Conservation (phyloP, 2,329 filamentous ascomycete species). For the Colletotrichum ledebouriae region DNA sequence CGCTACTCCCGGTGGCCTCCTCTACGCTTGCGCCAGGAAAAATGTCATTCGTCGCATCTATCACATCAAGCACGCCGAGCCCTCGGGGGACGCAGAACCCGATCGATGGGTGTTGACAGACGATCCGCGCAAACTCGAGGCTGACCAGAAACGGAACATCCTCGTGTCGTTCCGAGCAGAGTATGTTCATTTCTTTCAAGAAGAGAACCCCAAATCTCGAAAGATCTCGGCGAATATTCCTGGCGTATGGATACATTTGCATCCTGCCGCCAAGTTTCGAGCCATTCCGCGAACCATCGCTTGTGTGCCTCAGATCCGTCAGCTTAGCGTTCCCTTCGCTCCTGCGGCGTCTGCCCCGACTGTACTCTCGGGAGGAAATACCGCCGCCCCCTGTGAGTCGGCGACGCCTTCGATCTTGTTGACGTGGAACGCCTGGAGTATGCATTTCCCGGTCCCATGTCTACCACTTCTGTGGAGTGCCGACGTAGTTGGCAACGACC, state of each 20-base stretch:
- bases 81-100: background rate
- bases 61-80: constrained; percentile 15
- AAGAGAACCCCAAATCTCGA: background rate
- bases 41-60: background rate
- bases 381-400: background rate
- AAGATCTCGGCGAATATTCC: constrained; percentile 3
- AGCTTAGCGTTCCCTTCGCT: background rate
- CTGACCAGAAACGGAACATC: constrained; percentile 18
- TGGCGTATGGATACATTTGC: constrained; percentile 4
- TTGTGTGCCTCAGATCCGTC: constrained; percentile 1
- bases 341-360: background rate
- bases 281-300: background rate
- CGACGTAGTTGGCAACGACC: background rate
- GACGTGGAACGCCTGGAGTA: background rate
- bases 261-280: background rate
- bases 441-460: constrained; percentile 19
- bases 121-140: constrained; percentile 26
- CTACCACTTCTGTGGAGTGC: constrained; percentile 26
- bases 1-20: constrained; percentile 23
- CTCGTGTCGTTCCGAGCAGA: background rate
- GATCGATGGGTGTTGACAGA: constrained; percentile 34
- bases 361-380: background rate
- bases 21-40: constrained; percentile 20
- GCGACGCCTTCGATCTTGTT: background rate
- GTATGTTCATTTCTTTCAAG: constrained; percentile 1